Percentiles rank a stretch among this genome's conserved stretches.
These are phyloP conservation scores for Amanita pallidorosea DNA, from an alignment of 768 basidiomycete species.

Conservation along the genomic window DNA sequence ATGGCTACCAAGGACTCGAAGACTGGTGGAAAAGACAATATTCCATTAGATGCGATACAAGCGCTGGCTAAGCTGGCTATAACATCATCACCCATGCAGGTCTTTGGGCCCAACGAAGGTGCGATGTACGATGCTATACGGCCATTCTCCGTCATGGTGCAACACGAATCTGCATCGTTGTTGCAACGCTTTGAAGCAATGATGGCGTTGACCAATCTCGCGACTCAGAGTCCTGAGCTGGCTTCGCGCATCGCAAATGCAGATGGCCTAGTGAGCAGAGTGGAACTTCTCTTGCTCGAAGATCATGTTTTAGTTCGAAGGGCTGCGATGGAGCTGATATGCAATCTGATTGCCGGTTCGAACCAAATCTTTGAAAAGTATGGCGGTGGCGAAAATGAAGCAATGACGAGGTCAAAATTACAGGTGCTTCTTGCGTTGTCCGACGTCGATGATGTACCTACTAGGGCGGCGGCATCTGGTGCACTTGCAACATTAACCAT, in stretches of 20 bases:
- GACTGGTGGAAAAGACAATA: slow-evolving; percentile 24
- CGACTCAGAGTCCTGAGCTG: slow-evolving; percentile 60
- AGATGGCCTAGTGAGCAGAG: slow-evolving; percentile 48
- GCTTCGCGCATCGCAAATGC: slow-evolving; percentile 57
- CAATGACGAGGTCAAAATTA: slow-evolving; percentile 49
- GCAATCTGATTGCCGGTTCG: slow-evolving; percentile 78
- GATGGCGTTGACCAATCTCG: slow-evolving; percentile 95
- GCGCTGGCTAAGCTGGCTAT: slow-evolving; percentile 90
- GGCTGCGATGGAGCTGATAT: slow-evolving; percentile 84
- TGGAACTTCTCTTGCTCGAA: slow-evolving; percentile 70
- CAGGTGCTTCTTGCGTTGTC: slow-evolving; percentile 79
- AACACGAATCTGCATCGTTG: slow-evolving; percentile 54
- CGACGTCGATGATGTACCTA: slow-evolving; percentile 77
- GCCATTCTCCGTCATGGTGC: slow-evolving; percentile 67
- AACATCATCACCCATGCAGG: slow-evolving; percentile 80
- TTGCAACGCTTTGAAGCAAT: slow-evolving; percentile 86
- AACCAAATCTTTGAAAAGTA: slow-evolving; percentile 71
- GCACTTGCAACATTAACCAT: slow-evolving; percentile 75
- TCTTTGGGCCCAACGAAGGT: slow-evolving; percentile 79
- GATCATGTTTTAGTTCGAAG: slow-evolving; percentile 76
- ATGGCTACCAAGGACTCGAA: slow-evolving; percentile 18
- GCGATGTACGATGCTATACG: slow-evolving; percentile 75
- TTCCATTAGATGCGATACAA: slow-evolving; percentile 61
- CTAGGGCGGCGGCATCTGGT: slow-evolving; percentile 84
- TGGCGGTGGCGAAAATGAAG: slow-evolving; percentile 31